Evolutionary conservation across 1,139 yeast species (phyloP), one percentile per base, ranked within the genome.

Genomic region (Casaregolazyma lundiana): DNA sequence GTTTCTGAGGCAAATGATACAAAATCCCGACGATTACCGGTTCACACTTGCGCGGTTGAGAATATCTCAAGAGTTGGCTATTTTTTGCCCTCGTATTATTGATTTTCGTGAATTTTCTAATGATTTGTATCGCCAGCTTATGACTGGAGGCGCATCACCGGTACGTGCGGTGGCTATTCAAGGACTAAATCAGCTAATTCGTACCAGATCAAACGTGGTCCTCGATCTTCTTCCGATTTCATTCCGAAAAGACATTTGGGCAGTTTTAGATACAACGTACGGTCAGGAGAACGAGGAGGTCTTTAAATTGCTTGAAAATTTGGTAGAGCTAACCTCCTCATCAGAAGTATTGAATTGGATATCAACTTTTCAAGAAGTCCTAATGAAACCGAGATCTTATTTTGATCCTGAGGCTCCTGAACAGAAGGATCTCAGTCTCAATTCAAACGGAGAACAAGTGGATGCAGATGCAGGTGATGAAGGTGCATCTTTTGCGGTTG

Each of bases 401-500:
- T 53, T 62, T 45, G 37, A 51, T 37, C 44, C 47, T 6, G 46
- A 48, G 8, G 48, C 41, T 9, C 49, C 43, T 6, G 45, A 34
- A 6, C 53, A 49, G 8, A 47, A 51, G 9, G 43, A 38, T 20
- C 21, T 46, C 5, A 42, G 44, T 16, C n/a, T 15, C 15, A 13
- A 4, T 26, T 34, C 16, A 16, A 22, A 32, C 4, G 47, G 48
- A 5, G 50, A 46, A 9, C 47, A 48, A 8, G 54, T 50, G 7
- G 65, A 66, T 44, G 66, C 66, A 2, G 76, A 71, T 45, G 41
- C 34, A 13, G 44, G 38, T 16, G 78, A 73, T 49, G 78, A 73
- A 53, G 70, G 72, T 1, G 72, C 67, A 40, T 68, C 75, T 0
- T 71, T 74, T 52, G 68, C 73, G 3, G 64, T 56, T 8, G 62